These are phyloP conservation scores for Zygosaccharomyces bailii DNA, from an alignment of 805 yeast genomes.

Conservation along the genomic window DNA sequence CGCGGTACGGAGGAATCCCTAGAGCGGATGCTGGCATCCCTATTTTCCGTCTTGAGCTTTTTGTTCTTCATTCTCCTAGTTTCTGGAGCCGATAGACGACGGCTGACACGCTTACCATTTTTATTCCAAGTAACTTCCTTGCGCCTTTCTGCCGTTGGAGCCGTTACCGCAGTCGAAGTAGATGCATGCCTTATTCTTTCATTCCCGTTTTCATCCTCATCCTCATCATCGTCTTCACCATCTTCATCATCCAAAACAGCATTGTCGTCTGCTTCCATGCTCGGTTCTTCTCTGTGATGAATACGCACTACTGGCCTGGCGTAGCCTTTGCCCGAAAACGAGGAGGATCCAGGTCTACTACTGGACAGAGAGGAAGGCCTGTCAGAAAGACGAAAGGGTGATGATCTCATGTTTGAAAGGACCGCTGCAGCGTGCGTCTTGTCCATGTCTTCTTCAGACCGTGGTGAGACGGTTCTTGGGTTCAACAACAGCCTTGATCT, in stretches of 20 bases:
- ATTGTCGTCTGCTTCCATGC: conserved; percentile 19
- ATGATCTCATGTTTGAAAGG: conserved; percentile 35
- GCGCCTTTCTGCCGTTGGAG: conserved; percentile 2
- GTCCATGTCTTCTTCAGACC: conserved; percentile 28
- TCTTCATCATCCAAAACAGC: conserved; percentile 24
- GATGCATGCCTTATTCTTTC: conserved; percentile 5
- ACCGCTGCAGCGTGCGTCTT: conserved; percentile 36
- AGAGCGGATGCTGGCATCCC: background rate
- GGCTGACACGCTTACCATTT: conserved; percentile 31
- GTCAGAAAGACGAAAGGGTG: conserved; percentile 30
- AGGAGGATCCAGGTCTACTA: conserved; percentile 32
- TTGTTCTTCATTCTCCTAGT: conserved; percentile 8
- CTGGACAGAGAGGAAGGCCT: conserved; percentile 15
- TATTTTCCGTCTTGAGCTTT: conserved; percentile 3
- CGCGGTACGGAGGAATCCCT: conserved; percentile 3
- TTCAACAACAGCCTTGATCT: conserved; percentile 29
- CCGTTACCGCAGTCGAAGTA: conserved; percentile 1
- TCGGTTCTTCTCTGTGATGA: conserved; percentile 22
- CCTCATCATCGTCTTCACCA: conserved; percentile 16
- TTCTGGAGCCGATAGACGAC: conserved; percentile 22
- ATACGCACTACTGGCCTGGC: conserved; percentile 30
- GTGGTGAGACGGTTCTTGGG: conserved; percentile 21
- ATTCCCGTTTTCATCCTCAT: conserved; percentile 7
- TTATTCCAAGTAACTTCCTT: conserved; percentile 36
- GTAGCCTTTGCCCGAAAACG: conserved; percentile 19